Conservation (phyloP, 768 basidiomycete genomes). For the Crepidotus variabilis region DNA sequence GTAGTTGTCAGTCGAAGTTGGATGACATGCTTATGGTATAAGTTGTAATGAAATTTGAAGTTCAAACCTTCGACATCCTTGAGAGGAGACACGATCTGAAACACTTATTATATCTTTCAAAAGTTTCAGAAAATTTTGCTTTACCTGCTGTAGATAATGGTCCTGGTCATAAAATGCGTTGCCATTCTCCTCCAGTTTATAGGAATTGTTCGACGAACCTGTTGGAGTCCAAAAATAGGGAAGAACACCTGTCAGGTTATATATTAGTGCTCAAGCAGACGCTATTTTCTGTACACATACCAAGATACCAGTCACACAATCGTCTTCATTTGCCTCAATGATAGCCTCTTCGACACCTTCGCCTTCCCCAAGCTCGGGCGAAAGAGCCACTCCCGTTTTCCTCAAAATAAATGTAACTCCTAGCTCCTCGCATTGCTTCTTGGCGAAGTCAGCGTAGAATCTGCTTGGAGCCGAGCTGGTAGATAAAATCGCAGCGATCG, state of each 20-base stretch:
- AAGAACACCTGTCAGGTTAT: slow-evolving; percentile 75
- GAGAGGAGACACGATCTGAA: slow-evolving; percentile 84
- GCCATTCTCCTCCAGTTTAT: background rate
- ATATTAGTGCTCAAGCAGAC: slow-evolving; percentile 3
- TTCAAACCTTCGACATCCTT: slow-evolving; percentile 98
- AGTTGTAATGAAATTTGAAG: slow-evolving; percentile 92
- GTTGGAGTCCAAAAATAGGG: slow-evolving; percentile 88
- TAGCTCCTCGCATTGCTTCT: slow-evolving; percentile 83
- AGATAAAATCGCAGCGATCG: slow-evolving; percentile 87
- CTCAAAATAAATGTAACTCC: slow-evolving; percentile 86
- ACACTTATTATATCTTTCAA: background rate
- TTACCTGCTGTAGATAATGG: slow-evolving; percentile 92
- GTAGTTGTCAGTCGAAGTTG: background rate
- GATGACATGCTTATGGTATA: slow-evolving; percentile 83
- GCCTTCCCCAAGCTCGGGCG: slow-evolving; percentile 59
- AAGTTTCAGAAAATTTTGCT: slow-evolving; percentile 5
- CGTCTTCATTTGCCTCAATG: slow-evolving; percentile 90
- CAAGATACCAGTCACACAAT: slow-evolving; percentile 89
- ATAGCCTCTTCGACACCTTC: slow-evolving; percentile 96
- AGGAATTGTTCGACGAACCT: slow-evolving; percentile 41
- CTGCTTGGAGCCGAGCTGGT: slow-evolving; percentile 78
- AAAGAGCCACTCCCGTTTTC: slow-evolving; percentile 59
- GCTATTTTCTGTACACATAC: slow-evolving; percentile 37
- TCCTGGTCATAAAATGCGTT: slow-evolving; percentile 48
- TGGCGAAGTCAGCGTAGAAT: slow-evolving; percentile 87